These are phyloP conservation scores for Coccomyxa subellipsoidea DNA, from an alignment of 163 green algal species.

Conservation along the genomic window DNA sequence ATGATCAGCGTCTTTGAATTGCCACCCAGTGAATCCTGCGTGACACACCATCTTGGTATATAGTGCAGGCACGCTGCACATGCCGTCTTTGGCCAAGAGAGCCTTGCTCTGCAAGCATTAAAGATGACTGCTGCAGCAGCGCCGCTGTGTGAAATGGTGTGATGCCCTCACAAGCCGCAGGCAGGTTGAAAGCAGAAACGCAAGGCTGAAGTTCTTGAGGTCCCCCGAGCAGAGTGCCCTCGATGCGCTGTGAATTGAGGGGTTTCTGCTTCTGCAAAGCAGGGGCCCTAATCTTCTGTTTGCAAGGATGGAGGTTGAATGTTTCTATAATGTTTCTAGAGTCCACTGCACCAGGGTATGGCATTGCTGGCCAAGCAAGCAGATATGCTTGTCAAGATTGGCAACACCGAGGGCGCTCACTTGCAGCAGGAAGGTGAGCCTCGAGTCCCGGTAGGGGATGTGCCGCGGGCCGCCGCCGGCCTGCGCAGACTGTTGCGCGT, in stretches of 20 bases:
- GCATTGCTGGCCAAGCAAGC: background rate
- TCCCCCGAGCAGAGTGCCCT: too few relatives aligned
- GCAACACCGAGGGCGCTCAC: constrained; percentile 18
- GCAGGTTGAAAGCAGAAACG: too few relatives aligned
- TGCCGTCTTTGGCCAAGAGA: too few relatives aligned
- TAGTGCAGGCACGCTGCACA: background rate
- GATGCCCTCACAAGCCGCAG: too few relatives aligned
- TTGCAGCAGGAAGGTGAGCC: constrained; percentile 78
- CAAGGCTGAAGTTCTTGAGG: too few relatives aligned
- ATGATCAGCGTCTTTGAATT: constrained; percentile 93
- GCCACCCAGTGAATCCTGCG: constrained; percentile 88
- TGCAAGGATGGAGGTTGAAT: background rate
- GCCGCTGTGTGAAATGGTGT: too few relatives aligned
- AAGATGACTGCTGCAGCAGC: too few relatives aligned
- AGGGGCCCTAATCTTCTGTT: background rate
- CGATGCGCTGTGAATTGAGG: too few relatives aligned
- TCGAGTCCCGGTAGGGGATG: constrained; percentile 74
- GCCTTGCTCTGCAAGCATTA: too few relatives aligned
- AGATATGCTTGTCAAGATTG: background rate
- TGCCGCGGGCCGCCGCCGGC: constrained; percentile 19
- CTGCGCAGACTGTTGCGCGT: constrained; percentile 48
- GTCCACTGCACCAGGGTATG: background rate
- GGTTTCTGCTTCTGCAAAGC: too few relatives aligned
- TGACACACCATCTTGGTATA: too few relatives aligned
- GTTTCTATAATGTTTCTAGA: background rate